phyloP scores from a whole-genome alignment of 1,284 basidiomycete species.

The Somion occarium region DNA sequence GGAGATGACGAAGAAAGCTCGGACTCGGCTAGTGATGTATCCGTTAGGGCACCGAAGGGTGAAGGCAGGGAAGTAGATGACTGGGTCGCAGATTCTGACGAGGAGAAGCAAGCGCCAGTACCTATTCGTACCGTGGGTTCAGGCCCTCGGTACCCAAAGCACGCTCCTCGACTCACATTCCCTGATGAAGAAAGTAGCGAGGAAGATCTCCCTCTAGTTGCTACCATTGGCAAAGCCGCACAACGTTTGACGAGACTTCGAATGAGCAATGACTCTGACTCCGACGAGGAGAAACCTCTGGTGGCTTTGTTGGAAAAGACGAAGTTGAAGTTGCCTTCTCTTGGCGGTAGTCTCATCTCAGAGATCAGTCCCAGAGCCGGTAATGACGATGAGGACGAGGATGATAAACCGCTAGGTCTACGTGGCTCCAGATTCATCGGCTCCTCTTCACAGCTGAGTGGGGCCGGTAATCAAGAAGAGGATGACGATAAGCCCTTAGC shows the following conservation, averaged over 20 bases:
- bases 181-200: constrained; percentile 51
- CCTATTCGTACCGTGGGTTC: constrained; percentile 51
- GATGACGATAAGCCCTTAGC: constrained; percentile 53
- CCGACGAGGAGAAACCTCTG: constrained; percentile 73
- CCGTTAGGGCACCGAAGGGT: constrained; percentile 21
- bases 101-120: constrained; percentile 38
- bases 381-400: constrained; percentile 51
- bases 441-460: constrained; percentile 13
- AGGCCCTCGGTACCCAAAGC: constrained; percentile 40
- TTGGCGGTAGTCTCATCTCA: constrained; percentile 22
- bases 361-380: constrained; percentile 10
- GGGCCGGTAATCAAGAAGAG: constrained; percentile 14
- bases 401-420: constrained; percentile 64
- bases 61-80: constrained; percentile 26
- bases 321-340: constrained; percentile 39
- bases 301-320: constrained; percentile 54
- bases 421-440: constrained; percentile 45
- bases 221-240: constrained; percentile 47
- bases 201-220: constrained; percentile 70
- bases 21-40: constrained; percentile 47
- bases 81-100: constrained; percentile 44
- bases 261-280: constrained; percentile 38
- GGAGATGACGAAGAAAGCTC: constrained; percentile 45
- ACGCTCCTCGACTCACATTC: constrained; percentile 9
- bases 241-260: constrained; percentile 34